Conservation (phyloP, 1,284 basidiomycete genomes). For the Dichomitus squalens region DNA sequence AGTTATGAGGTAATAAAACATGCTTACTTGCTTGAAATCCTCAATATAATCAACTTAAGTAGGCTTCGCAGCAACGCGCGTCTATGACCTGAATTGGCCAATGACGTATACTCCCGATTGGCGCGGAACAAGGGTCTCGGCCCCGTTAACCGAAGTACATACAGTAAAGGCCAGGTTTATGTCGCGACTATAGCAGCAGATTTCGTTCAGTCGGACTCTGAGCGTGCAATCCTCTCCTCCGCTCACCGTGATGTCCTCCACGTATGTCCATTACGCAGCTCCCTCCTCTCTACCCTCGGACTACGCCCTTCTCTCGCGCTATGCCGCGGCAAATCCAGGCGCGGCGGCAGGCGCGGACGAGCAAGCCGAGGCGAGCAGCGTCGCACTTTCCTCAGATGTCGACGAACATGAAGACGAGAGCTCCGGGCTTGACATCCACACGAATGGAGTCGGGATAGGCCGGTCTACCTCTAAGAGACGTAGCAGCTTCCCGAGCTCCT, state of each 20-base stretch:
- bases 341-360: not conserved
- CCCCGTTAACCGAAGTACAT: no score
- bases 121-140: no score
- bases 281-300: constrained; percentile 64
- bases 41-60: no score
- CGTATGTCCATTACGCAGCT: constrained; percentile 50
- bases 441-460: not conserved
- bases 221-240: not conserved
- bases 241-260: constrained; percentile 38
- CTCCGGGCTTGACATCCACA: constrained; percentile 14
- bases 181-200: no score
- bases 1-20: no score
- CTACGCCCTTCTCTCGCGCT: constrained; percentile 60
- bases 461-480: constrained; percentile 24
- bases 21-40: no score
- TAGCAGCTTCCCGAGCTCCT: constrained; percentile 37
- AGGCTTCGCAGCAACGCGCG: no score
- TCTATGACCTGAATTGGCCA: no score
- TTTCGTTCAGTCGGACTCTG: no score
- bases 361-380: constrained; percentile 9
- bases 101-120: no score
- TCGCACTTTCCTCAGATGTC: constrained; percentile 9
- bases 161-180: not conserved
- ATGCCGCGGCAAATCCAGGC: constrained; percentile 36
- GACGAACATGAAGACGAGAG: constrained; percentile 20